A percentile compares a stretch with the other conserved stretches of the same genome.
Conservation (phyloP, 2,329 filamentous ascomycete genomes). For the Arthrobotrys sphaeroides region DNA sequence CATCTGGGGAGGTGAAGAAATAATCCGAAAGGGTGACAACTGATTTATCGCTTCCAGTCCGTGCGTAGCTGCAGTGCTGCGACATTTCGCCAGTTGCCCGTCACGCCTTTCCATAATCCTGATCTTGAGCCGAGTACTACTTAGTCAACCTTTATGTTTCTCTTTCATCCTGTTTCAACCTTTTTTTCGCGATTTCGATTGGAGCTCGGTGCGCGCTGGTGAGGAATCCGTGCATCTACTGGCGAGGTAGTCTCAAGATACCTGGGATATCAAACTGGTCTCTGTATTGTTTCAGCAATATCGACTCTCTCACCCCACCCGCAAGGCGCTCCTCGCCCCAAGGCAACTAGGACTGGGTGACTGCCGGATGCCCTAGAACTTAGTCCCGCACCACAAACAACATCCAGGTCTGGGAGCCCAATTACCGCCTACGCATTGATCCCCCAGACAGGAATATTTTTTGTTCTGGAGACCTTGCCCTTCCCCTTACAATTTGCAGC, state of each 20-base stretch:
- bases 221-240: conserved; percentile 36
- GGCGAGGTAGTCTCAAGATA: conserved; percentile 30
- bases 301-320: conserved; percentile 36
- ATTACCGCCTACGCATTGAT: conserved; percentile 49
- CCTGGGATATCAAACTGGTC: conserved; percentile 43
- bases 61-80: conserved; percentile 34
- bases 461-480: conserved; percentile 28
- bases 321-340: conserved; percentile 44
- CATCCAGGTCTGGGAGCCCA: conserved; percentile 27
- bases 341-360: conserved; percentile 35
- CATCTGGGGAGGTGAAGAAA: conserved; percentile 44
- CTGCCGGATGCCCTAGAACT: conserved; percentile 21
- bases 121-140: background rate
- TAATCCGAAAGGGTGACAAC: conserved; percentile 50
- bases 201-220: conserved; percentile 23
- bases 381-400: conserved; percentile 24
- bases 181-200: conserved; percentile 15
- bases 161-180: conserved; percentile 18
- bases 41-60: conserved; percentile 33
- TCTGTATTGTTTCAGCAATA: conserved; percentile 45
- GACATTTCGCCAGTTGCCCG: conserved; percentile 24
- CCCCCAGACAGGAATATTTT: conserved; percentile 45
- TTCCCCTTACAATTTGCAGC: conserved; percentile 45
- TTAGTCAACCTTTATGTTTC: conserved; percentile 8
- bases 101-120: conserved; percentile 30